Base-by-base conservation (phyloP, 768 basidiomycete genomes). In the Galerina sulciceps region DNA sequence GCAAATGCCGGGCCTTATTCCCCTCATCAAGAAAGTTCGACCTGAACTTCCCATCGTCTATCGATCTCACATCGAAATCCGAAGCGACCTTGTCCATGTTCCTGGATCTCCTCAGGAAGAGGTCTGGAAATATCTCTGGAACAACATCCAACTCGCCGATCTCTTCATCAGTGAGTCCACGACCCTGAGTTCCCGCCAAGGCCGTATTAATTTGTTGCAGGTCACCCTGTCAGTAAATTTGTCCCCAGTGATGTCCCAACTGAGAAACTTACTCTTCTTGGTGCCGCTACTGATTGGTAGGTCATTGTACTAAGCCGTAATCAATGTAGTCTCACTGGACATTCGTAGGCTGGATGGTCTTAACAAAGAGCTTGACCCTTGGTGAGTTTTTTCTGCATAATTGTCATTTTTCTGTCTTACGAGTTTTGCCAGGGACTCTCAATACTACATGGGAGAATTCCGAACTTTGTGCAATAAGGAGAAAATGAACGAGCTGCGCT, bases 91-190 rank as follows among this genome's bases (percentile, higher is more conserved):
- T 41, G 87, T 93, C 20, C 91, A 94, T 71, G 80, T 86, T 22
- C 76, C 85, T 20, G 89, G 88, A 31, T 94, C 93, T 11, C 91
- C 93, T 18, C 94, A 96, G 69, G 87, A 90, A 69, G 89, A 91
- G 65, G 94, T 96, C 15, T 98, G 95, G 94, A 85, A 95, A 67
- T 98, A 94, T 75, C 83, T 98, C 13, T 97, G 91, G 90, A 88
- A 93, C 65, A 94, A 92, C 73, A 94, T 98, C 68, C 82, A 93
- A 70, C 81, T 89, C 31, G 89, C 92, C 42, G 95, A 97, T 77
- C 73, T 96, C 67, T 97, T 96, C 79, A 89, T 96, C 85, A 86
- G 90, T 87, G 58, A 65, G 82, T 75, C 13, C 18, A 31, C 35
- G 14, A 47, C 36, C 4, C 4, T 6, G 8, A n/a, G n/a, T 13